Conservation (phyloP, 805 yeast genomes). For the Teunomyces funiuensis region DNA sequence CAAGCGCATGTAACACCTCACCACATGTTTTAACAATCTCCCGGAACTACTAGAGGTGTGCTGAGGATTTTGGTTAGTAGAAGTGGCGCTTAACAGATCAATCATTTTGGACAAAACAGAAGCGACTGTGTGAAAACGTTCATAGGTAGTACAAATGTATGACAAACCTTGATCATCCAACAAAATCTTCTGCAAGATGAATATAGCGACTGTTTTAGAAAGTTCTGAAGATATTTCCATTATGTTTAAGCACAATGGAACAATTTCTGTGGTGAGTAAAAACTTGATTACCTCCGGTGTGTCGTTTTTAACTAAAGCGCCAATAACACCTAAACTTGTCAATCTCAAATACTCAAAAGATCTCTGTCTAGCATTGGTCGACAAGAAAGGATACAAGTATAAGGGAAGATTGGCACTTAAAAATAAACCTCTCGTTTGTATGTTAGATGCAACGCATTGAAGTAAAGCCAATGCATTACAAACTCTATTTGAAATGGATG, state of each 20-base stretch:
- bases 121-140: constrained; percentile 90
- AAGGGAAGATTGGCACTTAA: constrained; percentile 89
- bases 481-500: constrained; percentile 87
- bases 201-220: constrained; percentile 94
- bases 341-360: constrained; percentile 91
- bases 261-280: constrained; percentile 90
- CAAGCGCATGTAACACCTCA: constrained; percentile 86
- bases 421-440: constrained; percentile 82
- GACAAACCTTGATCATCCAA: constrained; percentile 88
- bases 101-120: constrained; percentile 87
- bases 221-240: constrained; percentile 95
- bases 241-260: constrained; percentile 88
- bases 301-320: constrained; percentile 94
- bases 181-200: constrained; percentile 89
- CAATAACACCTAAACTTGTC: constrained; percentile 94
- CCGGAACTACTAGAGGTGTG: constrained; percentile 55
- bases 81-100: constrained; percentile 59
- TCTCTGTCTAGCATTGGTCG: constrained; percentile 86
- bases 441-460: constrained; percentile 96
- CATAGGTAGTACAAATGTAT: constrained; percentile 93
- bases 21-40: constrained; percentile 86
- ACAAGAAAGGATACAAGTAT: constrained; percentile 88
- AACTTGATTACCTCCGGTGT: constrained; percentile 93
- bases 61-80: constrained; percentile 49
- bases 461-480: constrained; percentile 92